Conservation (phyloP, 306 rosid species). For the Heteromeles arbutifolia region DNA sequence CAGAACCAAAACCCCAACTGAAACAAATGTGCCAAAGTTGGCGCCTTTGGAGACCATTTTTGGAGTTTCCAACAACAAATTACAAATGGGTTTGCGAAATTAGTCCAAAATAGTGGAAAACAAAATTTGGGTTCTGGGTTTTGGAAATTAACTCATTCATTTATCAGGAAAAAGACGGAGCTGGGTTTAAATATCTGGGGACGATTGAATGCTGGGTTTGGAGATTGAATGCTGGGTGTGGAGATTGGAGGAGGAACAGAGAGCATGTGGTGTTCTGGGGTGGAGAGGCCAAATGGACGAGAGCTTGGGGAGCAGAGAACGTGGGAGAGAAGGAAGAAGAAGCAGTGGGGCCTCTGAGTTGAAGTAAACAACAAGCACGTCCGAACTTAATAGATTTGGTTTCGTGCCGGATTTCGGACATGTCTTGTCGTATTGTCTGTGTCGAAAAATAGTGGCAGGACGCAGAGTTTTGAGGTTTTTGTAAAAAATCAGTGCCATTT, state of each 20-base stretch:
- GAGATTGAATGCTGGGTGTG: constrained; percentile 1
- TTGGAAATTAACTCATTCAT: not conserved
- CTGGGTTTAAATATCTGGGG: constrained; percentile 1
- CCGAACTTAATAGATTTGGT: not conserved
- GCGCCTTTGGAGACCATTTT: constrained; percentile 13
- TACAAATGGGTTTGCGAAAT: not conserved
- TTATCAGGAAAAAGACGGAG: not conserved
- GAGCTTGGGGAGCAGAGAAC: not conserved
- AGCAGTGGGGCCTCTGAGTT: constrained; percentile 27
- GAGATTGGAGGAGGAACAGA: not conserved
- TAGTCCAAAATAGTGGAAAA: not conserved
- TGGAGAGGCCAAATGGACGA: not conserved
- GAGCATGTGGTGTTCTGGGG: not conserved
- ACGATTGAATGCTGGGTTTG: not conserved
- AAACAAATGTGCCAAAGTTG: constrained; percentile 6
- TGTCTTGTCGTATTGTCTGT: not conserved
- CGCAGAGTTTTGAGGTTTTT: not conserved
- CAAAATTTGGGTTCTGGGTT: not conserved
- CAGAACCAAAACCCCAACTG: constrained; percentile 26
- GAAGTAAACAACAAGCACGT: constrained; percentile 29
- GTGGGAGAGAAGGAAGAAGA: not conserved
- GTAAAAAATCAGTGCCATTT: no score
- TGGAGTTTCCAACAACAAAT: not conserved
- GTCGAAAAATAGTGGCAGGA: not conserved
- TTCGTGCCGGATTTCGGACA: constrained; percentile 11